Evolutionary conservation across 1,284 basidiomycete species (phyloP).

Genomic region (Ceratobasidium sp.): DNA sequence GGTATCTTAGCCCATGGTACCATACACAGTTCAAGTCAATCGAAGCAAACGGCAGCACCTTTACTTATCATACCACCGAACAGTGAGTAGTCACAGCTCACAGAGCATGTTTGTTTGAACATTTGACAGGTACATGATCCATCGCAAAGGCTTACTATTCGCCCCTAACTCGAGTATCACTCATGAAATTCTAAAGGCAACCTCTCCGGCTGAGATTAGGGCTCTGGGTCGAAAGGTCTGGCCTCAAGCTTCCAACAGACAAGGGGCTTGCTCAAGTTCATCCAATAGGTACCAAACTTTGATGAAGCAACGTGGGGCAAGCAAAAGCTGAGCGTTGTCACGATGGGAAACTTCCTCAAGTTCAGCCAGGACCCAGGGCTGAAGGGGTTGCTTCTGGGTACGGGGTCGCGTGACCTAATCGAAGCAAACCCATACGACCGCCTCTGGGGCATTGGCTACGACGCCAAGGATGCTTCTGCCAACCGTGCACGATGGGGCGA

Average conservation of each 20-base stretch:
- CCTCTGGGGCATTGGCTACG: constrained; percentile 72
- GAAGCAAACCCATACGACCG: constrained; percentile 66
- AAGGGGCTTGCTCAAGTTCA: not conserved
- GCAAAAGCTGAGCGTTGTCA: constrained; percentile 64
- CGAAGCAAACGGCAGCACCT: constrained; percentile 32
- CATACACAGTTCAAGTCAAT: constrained; percentile 31
- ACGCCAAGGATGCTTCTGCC: constrained; percentile 62
- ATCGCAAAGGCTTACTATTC: constrained; percentile 70
- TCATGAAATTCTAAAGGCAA: constrained; percentile 59
- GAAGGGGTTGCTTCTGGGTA: constrained; percentile 60
- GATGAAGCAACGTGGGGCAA: constrained; percentile 64
- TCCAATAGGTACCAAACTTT: constrained; percentile 60
- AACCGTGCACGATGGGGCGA: constrained; percentile 59
- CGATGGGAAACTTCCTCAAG: constrained; percentile 66
- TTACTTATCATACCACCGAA: constrained; percentile 36
- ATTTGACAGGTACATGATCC: constrained; percentile 68
- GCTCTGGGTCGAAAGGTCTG: constrained; percentile 61
- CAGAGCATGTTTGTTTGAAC: not conserved
- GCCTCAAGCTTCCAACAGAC: not conserved
- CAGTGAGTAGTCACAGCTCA: constrained; percentile 19
- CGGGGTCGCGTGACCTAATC: constrained; percentile 63
- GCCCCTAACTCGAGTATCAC: constrained; percentile 56
- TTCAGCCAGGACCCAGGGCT: constrained; percentile 78
- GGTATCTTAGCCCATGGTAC: constrained; percentile 45
- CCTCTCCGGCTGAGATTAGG: constrained; percentile 63